A percentile compares a stretch with the other conserved stretches of the same genome.
Evolutionary conservation across 306 rosid genomes (phyloP).

Genomic region (Glycine soja): DNA sequence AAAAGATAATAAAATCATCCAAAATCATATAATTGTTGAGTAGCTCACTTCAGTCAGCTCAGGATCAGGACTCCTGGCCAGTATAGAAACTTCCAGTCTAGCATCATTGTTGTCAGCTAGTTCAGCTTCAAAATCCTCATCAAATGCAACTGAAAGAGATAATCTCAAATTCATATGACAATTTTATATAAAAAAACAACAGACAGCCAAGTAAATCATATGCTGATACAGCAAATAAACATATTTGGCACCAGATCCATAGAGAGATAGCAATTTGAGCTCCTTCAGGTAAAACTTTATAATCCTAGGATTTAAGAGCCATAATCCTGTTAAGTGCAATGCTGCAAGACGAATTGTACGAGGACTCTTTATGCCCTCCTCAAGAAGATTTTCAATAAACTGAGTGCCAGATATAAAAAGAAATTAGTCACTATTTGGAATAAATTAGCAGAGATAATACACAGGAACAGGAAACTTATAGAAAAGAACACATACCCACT

Average conservation of each 20-base stretch:
- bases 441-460: slow-evolving; percentile 31
- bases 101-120: slow-evolving; percentile 82
- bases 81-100: slow-evolving; percentile 73
- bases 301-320: slow-evolving; percentile 79
- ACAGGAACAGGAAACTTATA: slow-evolving; percentile 34
- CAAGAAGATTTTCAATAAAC: slow-evolving; percentile 83
- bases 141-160: slow-evolving; percentile 83
- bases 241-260: slow-evolving; percentile 79
- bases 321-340: slow-evolving; percentile 87
- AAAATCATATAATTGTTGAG: slow-evolving; percentile 36
- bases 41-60: slow-evolving; percentile 83
- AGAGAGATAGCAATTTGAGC: slow-evolving; percentile 78
- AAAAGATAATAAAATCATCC: slow-evolving; percentile 25
- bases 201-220: slow-evolving; percentile 36
- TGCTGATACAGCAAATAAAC: slow-evolving; percentile 2
- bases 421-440: slow-evolving; percentile 35
- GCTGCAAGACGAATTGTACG: slow-evolving; percentile 99
- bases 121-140: slow-evolving; percentile 97
- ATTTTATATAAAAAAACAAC: slow-evolving; percentile 17
- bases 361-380: slow-evolving; percentile 95
- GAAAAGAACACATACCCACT: slow-evolving; percentile 77
- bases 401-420: slow-evolving; percentile 46
- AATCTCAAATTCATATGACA: slow-evolving; percentile 34
- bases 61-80: slow-evolving; percentile 77
- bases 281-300: slow-evolving; percentile 85